Conservation (phyloP, 495 filamentous ascomycete species). For the Glutinoglossum americanum region DNA sequence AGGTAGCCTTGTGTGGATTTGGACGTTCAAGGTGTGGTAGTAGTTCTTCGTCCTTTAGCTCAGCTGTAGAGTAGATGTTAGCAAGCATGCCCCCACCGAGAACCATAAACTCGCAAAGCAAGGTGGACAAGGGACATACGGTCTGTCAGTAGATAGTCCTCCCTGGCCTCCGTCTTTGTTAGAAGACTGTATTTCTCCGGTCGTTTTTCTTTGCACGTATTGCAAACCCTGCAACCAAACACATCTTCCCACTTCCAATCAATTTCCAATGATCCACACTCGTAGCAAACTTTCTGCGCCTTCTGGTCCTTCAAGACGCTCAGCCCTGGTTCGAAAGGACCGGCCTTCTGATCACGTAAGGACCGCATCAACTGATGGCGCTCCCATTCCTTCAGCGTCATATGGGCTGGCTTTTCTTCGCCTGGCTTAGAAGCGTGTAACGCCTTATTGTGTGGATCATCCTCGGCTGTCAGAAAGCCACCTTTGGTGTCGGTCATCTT, state of each 20-base stretch:
- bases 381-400: slow-evolving; percentile 91
- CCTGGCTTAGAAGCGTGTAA: slow-evolving; percentile 29
- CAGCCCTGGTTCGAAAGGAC: slow-evolving; percentile 71
- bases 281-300: slow-evolving; percentile 51
- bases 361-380: slow-evolving; percentile 45
- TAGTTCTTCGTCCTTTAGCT: slow-evolving; percentile 65
- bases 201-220: slow-evolving; percentile 60
- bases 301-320: slow-evolving; percentile 40
- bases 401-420: slow-evolving; percentile 57
- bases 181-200: slow-evolving; percentile 85
- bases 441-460: slow-evolving; percentile 74
- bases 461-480: slow-evolving; percentile 67
- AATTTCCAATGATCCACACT: slow-evolving; percentile 68
- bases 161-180: slow-evolving; percentile 87
- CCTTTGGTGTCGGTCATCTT: slow-evolving; percentile 97
- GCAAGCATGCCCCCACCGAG: background rate
- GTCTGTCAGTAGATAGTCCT: slow-evolving; percentile 91
- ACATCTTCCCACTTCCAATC: slow-evolving; percentile 87
- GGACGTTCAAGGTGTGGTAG: slow-evolving; percentile 73
- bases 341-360: slow-evolving; percentile 48
- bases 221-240: slow-evolving; percentile 49
- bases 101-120: background rate
- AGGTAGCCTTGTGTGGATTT: slow-evolving; percentile 86
- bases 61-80: slow-evolving; percentile 28
- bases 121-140: slow-evolving; percentile 28